Evolutionary conservation across 2,329 filamentous ascomycete species (phyloP), one percentile per base, ranked within the genome.

Genomic region (Lasiodiplodia hormozganensis): DNA sequence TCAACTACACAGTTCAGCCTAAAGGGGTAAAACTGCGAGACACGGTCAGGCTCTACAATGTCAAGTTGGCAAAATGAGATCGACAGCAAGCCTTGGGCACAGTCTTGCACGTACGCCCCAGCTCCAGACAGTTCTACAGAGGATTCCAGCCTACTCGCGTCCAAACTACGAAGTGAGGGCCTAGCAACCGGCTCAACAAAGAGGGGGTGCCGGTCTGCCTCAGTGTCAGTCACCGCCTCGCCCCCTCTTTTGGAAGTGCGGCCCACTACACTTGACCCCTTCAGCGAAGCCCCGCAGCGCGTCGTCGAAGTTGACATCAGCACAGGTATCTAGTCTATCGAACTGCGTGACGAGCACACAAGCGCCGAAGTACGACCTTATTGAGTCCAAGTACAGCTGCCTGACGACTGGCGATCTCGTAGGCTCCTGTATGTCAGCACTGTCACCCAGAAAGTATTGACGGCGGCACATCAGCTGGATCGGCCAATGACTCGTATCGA

Each of bases 311-410:
- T 52, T 21, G 51, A 28, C 51, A 28, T 23, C 51, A 53, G 12
- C 21, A 28, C 49, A 52, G 21, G 49, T 25, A 18, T 25, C 49
- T 10, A 56, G 34, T 31, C 54, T 21, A 38, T 40, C 54, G 34
- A 21, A 57, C 10, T 23, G 54, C 18, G 21, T 36, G 28, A 36
- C 36, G 31, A 38, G 18, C 18, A 38, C 34, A 34, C 31, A 21
- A 21, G 4, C 54, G 54, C 54, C 54, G 54, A 57, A 57, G 54
- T 57, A 57, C 54, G 54, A 57, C 54, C 54, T 57, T 57, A 57
- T 10, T 38, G 12, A 54, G 4, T 11, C 28, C n/a, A 10, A 1
- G 14, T 12, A 18, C 18, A 21, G 18, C n/a, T 21, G 18, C 31
- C 31, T 38, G 10, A 4, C 18, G n/a, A 40, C 21, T 57, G 25